Evolutionary conservation across 208 protist species (phyloP).

Genomic region (Trypanosoma boissoni): DNA sequence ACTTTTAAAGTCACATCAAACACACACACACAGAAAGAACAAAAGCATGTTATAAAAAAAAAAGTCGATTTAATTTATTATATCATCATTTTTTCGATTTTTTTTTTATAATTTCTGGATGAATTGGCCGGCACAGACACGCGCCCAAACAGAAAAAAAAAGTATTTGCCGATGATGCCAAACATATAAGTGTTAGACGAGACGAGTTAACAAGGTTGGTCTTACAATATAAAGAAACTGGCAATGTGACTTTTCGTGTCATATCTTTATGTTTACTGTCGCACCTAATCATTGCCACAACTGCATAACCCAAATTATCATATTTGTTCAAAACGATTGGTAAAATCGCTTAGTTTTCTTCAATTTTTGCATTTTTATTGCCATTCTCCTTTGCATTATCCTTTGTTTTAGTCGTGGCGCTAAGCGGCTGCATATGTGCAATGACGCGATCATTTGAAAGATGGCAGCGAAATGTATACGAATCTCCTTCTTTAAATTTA

Average conservation of each 20-base stretch:
- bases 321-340: too few species aligned
- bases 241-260: too few species aligned
- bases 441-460: conserved; percentile 67
- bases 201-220: too few species aligned
- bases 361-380: conserved; percentile 22
- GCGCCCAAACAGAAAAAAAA: conserved; percentile 2
- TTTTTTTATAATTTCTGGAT: too few species aligned
- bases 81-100: too few species aligned
- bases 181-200: too few species aligned
- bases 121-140: too few species aligned
- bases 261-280: too few species aligned
- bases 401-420: not conserved
- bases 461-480: conserved; percentile 61
- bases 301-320: too few species aligned
- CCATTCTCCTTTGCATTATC: conserved; percentile 22
- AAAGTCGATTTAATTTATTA: not conserved
- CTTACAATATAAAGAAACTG: too few species aligned
- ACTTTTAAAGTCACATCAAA: not conserved
- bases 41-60: not conserved
- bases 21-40: not conserved
- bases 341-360: too few species aligned
- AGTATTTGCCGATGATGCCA: not conserved
- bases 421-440: conserved; percentile 47
- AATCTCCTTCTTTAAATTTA: conserved; percentile 32
- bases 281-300: too few species aligned